These are phyloP conservation scores for Azolla pinnata DNA, from an alignment of 75 land plant species.

Conservation along the genomic window DNA sequence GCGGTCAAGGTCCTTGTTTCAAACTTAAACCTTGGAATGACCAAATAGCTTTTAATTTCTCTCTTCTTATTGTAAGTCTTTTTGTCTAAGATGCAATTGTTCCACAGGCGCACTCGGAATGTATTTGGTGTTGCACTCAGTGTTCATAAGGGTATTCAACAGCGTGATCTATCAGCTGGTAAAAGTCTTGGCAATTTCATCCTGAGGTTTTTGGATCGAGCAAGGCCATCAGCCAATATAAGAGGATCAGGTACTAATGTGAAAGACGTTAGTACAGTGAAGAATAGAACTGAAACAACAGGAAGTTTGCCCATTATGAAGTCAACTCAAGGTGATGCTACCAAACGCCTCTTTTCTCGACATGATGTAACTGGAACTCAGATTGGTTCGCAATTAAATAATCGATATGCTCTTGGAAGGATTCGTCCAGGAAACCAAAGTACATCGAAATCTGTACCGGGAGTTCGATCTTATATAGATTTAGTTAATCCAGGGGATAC, in stretches of 20 bases:
- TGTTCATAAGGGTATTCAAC: slow-evolving; percentile 63
- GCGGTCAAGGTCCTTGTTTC: too few relatives aligned
- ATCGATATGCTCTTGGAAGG: background rate
- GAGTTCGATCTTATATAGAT: background rate
- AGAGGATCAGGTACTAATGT: slow-evolving; percentile 22
- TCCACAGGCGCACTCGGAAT: slow-evolving; percentile 63
- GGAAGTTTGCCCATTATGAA: background rate
- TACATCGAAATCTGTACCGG: background rate
- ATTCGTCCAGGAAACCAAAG: background rate
- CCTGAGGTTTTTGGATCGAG: slow-evolving; percentile 64
- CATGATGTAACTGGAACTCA: background rate
- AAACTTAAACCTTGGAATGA: too few relatives aligned
- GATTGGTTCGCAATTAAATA: background rate
- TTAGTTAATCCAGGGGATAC: background rate
- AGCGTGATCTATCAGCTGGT: slow-evolving; percentile 75
- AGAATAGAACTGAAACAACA: background rate
- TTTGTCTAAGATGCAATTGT: too few relatives aligned
- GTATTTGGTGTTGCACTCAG: slow-evolving; percentile 68
- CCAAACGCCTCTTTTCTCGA: background rate
- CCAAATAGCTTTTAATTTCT: too few relatives aligned
- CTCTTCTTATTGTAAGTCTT: too few relatives aligned
- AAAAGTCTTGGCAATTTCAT: slow-evolving; percentile 68
- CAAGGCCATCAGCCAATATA: slow-evolving; percentile 85
- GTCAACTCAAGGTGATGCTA: background rate
- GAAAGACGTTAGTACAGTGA: background rate